These are phyloP conservation scores for Haemoproteus tartakovskyi DNA, from an alignment of 169 alveolate species.

Conservation along the genomic window DNA sequence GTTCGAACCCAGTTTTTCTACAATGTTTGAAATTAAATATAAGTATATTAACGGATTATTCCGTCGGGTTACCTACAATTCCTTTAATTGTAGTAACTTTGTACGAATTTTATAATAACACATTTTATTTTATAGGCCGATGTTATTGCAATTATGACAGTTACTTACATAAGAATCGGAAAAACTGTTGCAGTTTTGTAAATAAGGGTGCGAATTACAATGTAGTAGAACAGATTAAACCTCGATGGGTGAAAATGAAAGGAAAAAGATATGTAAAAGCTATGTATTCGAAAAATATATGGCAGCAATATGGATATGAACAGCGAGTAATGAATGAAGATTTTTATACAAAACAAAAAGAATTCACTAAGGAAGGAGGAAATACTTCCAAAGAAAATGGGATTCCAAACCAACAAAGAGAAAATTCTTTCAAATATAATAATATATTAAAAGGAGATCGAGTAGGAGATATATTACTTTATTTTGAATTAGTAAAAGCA, in stretches of 20 bases:
- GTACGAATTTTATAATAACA: constrained; percentile 52
- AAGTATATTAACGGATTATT: constrained; percentile 57
- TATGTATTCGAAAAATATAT: constrained; percentile 38
- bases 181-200: constrained; percentile 53
- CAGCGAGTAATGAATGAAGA: constrained; percentile 31
- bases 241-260: constrained; percentile 85
- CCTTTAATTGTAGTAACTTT: constrained; percentile 54
- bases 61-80: constrained; percentile 57
- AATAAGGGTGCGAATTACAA: constrained; percentile 58
- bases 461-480: constrained; percentile 79
- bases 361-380: background rate
- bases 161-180: constrained; percentile 50
- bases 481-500: constrained; percentile 79
- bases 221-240: constrained; percentile 70
- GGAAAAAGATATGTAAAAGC: constrained; percentile 73
- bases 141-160: constrained; percentile 57
- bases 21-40: constrained; percentile 77
- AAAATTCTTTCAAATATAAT: constrained; percentile 39
- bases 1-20: constrained; percentile 80
- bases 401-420: background rate
- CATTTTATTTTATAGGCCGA: constrained; percentile 61
- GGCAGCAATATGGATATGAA: constrained; percentile 61
- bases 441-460: constrained; percentile 33
- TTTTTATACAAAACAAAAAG: constrained; percentile 35
- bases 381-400: background rate